Evolutionary conservation across 2,329 filamentous ascomycete genomes (phyloP), one percentile per base, ranked within the genome.

Genomic region (Mariannaea sp.): DNA sequence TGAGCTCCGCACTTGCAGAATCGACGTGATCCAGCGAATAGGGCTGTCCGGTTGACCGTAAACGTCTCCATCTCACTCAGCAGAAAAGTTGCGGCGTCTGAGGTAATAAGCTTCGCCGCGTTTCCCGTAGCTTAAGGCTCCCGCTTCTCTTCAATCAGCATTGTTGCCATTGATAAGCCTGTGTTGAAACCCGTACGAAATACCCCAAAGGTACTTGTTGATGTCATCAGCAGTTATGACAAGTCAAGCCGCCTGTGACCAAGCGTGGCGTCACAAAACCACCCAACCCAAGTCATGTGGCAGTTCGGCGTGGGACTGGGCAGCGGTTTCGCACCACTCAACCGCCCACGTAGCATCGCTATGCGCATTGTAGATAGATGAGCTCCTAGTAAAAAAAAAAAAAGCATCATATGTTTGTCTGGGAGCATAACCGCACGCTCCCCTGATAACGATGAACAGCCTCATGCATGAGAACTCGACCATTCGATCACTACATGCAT

Each of bases 221-320:
- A 48, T 45, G 43, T 53, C 53, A 53, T 43, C 43, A 42, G 47
- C 36, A 45, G 53, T 39, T 29, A 47, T 49, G 46, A 53, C 41
- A 52, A 50, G 49, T 36, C 56, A 40, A 49, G 59, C 53, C 53
- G 36, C 63, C 41, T 65, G 59, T 65, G 59, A 65, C 61, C 59
- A 19, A 29, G 29, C 19, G 66, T 66, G 64, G 64, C 62, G 64
- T 66, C 64, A 66, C 55, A 54, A n/a, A 65, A 64, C 57, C 59
- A 56, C 48, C 59, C 60, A 56, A 57, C 52, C 63, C 49, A 66
- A 61, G 64, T 66, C 64, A 66, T 64, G 64, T 58, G 62, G 56
- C 41, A 53, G 29, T 27, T 43, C 39, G 44, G 38, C 43, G 49
- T 59, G 40, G 53, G 38, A 48, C 53, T 51, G 42, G 30, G 44